These are phyloP conservation scores for Ustilago loliicola DNA, from an alignment of 1,284 basidiomycete species.

Conservation along the genomic window DNA sequence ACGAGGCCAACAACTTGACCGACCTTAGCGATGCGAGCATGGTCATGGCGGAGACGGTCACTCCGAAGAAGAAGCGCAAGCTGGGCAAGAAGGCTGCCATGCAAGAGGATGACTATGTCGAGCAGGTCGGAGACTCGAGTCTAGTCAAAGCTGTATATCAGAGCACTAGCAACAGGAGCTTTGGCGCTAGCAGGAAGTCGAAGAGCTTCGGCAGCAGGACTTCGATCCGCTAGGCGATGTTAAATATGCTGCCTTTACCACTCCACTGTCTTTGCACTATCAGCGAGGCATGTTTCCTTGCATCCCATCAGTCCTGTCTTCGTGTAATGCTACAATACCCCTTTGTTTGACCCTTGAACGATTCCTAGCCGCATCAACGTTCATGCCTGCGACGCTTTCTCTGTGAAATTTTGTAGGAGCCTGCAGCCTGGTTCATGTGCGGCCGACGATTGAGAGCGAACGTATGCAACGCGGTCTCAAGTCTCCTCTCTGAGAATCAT, in stretches of 20 bases:
- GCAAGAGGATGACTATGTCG: slow-evolving; percentile 57
- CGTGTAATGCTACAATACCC: slow-evolving; percentile 9
- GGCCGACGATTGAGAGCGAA: too few relatives aligned
- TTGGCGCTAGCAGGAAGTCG: slow-evolving; percentile 17
- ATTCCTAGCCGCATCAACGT: too few relatives aligned
- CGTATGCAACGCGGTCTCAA: too few relatives aligned
- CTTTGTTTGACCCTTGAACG: neutral
- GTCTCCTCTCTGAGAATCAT: too few relatives aligned
- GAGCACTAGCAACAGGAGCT: slow-evolving; percentile 21
- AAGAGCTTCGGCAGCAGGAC: slow-evolving; percentile 27
- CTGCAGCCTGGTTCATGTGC: too few relatives aligned
- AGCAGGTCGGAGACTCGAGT: slow-evolving; percentile 53
- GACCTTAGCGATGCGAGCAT: slow-evolving; percentile 51
- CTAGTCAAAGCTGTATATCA: slow-evolving; percentile 46
- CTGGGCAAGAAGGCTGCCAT: slow-evolving; percentile 54
- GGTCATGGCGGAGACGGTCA: slow-evolving; percentile 26
- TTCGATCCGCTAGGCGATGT: slow-evolving; percentile 9
- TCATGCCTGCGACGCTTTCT: too few relatives aligned
- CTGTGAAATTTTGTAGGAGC: too few relatives aligned
- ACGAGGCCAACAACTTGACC: slow-evolving; percentile 24
- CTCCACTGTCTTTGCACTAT: too few relatives aligned
- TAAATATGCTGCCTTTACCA: neutral
- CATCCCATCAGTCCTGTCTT: neutral
- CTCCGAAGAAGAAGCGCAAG: slow-evolving; percentile 51
- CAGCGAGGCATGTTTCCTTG: neutral